phyloP scores from a whole-genome alignment of 2,329 filamentous ascomycete species.

The Paraphaeosphaeria minitans region DNA sequence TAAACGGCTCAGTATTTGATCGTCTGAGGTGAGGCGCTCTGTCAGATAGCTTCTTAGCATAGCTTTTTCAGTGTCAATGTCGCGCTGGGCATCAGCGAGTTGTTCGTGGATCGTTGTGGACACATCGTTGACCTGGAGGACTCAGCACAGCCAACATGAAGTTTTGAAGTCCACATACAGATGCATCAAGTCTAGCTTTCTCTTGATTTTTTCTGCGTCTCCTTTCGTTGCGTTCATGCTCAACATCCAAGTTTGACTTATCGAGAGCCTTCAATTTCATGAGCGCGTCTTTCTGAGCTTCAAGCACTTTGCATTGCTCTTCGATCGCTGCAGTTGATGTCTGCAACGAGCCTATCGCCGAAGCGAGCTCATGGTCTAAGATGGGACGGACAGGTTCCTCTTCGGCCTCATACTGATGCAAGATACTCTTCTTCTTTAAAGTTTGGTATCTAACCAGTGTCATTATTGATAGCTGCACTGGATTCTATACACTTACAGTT shows the following conservation, averaged over 20 bases:
- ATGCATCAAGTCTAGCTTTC: slow-evolving; percentile 50
- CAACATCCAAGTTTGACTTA: slow-evolving; percentile 47
- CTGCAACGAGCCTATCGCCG: slow-evolving; percentile 67
- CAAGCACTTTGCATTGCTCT: slow-evolving; percentile 66
- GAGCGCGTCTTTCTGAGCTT: slow-evolving; percentile 66
- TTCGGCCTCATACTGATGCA: slow-evolving; percentile 39
- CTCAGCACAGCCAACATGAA: slow-evolving; percentile 3
- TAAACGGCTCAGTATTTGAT: slow-evolving; percentile 67
- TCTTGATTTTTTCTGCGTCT: slow-evolving; percentile 46
- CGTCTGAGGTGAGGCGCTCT: slow-evolving; percentile 63
- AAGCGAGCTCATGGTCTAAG: slow-evolving; percentile 63
- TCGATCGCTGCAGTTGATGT: slow-evolving; percentile 68
- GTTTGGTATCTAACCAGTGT: slow-evolving; percentile 36
- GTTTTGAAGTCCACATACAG: slow-evolving; percentile 21
- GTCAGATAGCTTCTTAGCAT: slow-evolving; percentile 57
- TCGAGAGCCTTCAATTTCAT: slow-evolving; percentile 58
- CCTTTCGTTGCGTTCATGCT: slow-evolving; percentile 45
- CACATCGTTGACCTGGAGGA: slow-evolving; percentile 36
- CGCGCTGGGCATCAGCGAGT: slow-evolving; percentile 53
- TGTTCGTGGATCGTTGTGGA: slow-evolving; percentile 37
- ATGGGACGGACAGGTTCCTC: slow-evolving; percentile 52
- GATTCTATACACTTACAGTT: slow-evolving; percentile 45
- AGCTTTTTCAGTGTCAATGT: slow-evolving; percentile 53
- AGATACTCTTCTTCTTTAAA: slow-evolving; percentile 39
- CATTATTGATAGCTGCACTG: not conserved